Base-by-base conservation (phyloP, 805 yeast genomes). In the Wickerhamomyces ciferrii region DNA sequence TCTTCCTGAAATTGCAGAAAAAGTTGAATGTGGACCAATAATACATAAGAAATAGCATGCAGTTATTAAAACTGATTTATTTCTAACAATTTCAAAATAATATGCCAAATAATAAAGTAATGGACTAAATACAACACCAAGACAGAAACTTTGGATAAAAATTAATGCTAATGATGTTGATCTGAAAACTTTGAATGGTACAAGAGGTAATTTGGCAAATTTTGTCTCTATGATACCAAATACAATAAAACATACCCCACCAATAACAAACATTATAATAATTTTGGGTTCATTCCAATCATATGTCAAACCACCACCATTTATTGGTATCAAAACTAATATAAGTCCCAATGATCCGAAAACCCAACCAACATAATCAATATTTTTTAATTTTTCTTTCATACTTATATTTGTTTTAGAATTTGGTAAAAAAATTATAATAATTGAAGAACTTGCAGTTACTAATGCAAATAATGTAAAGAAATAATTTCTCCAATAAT, bases 241-340 rank as follows among this genome's bases (percentile, higher is more conserved):
- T 0, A 57, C 49, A 1, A 71, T 48, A 20, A 75, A 65, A 23
- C 69, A 62, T 0, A 60, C 44, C 1, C 68, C 74, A 21, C 83
- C 82, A 35, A 76, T 49, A 4, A 63, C 59, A 36, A 78, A 58
- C 62, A 74, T 61, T 7, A 64, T 44, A 13, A 78, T 71, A 15
- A 69, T 69, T 19, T 65, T 48, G 2, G 72, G 60, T 14, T 74
- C 74, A 53, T 71, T 53, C 90, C 90, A 84, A 0, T 67, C 59
- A 56, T 71, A 81, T 11, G 74, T 65, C 9, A 75, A 65, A 2
- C 88, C 88, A 32, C 88, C 89, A 17, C 83, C 82, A 51, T 74
- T 72, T 19, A 80, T 58, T 2, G 84, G 83, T n/a, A 81, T 69
- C 66, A 19, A 64, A 4, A 82, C 49, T 4, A 81, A 59, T 0